phyloP scores from a whole-genome alignment of 805 yeast species.

The Ogataea zsoltii region DNA sequence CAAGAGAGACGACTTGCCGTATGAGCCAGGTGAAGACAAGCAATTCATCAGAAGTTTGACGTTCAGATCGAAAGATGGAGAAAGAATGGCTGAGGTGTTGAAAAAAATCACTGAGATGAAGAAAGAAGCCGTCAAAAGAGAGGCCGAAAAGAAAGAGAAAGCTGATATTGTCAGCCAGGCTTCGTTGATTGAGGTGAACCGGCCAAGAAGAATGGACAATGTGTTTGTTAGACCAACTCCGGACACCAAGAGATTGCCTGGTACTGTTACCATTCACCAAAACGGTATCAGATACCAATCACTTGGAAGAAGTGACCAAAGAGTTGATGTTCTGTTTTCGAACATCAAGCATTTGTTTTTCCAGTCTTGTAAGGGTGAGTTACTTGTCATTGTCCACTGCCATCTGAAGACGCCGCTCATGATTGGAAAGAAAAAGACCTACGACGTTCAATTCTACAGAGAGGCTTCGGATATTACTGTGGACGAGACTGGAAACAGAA shows the following conservation, averaged over 20 bases:
- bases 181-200: constrained; percentile 75
- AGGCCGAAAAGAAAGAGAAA: constrained; percentile 83
- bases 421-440: constrained; percentile 94
- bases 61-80: constrained; percentile 85
- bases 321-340: constrained; percentile 82
- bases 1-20: constrained; percentile 80
- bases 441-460: constrained; percentile 93
- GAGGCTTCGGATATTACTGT: constrained; percentile 96
- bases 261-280: constrained; percentile 86
- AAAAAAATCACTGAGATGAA: constrained; percentile 90
- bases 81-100: constrained; percentile 86
- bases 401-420: constrained; percentile 90
- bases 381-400: constrained; percentile 88
- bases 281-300: constrained; percentile 95
- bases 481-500: constrained; percentile 95
- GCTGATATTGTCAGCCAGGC: constrained; percentile 96
- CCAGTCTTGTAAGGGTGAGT: constrained; percentile 94
- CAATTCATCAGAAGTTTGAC: constrained; percentile 86
- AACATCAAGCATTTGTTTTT: constrained; percentile 92
- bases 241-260: constrained; percentile 94
- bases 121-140: constrained; percentile 87
- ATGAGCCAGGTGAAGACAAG: constrained; percentile 84
- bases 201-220: constrained; percentile 84
- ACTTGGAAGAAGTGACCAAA: constrained; percentile 78
- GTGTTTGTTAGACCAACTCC: constrained; percentile 95